A percentile compares a stretch with the other conserved stretches of the same genome.
phyloP scores from a whole-genome alignment of 75 land plant genomes.

The Cryptomeria japonica region DNA sequence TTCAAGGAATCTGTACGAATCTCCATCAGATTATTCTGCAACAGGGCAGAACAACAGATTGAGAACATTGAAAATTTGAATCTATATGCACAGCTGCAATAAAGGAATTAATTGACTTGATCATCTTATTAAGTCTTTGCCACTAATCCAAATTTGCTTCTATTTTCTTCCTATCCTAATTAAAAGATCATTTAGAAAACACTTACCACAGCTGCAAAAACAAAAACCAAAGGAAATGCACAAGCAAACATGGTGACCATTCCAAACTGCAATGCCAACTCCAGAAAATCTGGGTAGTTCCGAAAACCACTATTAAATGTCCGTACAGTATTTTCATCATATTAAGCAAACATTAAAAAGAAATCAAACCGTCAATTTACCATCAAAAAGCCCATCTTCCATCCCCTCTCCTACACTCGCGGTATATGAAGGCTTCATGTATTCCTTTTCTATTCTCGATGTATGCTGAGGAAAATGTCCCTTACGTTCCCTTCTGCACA shows the following conservation, averaged over 20 bases:
- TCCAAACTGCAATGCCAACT: slow-evolving; percentile 93
- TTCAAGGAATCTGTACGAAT: slow-evolving; percentile 91
- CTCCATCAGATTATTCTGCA: slow-evolving; percentile 84
- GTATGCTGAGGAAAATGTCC: slow-evolving; percentile 30
- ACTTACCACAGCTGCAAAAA: slow-evolving; percentile 60
- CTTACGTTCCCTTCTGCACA: slow-evolving; percentile 42
- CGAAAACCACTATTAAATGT: not conserved
- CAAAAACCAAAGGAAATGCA: slow-evolving; percentile 85
- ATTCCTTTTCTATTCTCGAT: slow-evolving; percentile 80
- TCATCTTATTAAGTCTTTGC: not conserved
- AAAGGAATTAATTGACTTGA: not conserved
- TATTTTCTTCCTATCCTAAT: not conserved
- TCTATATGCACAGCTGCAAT: not conserved
- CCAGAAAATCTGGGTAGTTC: slow-evolving; percentile 74
- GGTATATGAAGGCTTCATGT: slow-evolving; percentile 75
- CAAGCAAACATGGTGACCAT: slow-evolving; percentile 98
- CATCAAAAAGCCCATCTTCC: slow-evolving; percentile 99
- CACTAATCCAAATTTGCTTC: not conserved
- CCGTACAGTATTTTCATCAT: not conserved
- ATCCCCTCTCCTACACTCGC: slow-evolving; percentile 75
- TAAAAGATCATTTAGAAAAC: not conserved
- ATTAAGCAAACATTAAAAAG: not conserved
- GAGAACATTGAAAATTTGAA: not conserved
- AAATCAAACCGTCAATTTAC: slow-evolving; percentile 25
- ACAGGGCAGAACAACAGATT: not conserved